phyloP scores from a whole-genome alignment of 805 yeast genomes.

The Saccharomycopsis sp. region DNA sequence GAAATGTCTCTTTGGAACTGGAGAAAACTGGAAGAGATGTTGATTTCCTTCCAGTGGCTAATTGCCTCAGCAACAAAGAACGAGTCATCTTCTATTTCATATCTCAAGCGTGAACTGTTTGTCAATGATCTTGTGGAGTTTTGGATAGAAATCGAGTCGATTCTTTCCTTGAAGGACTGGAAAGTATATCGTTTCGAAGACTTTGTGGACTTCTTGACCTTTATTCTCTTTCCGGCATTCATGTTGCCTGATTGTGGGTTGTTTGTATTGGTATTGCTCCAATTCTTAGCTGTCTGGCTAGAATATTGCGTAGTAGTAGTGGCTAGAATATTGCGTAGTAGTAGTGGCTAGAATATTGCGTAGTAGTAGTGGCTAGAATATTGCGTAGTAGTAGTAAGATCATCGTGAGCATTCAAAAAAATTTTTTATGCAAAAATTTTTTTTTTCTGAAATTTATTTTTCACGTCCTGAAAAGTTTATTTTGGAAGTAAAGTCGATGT shows the following conservation, averaged over 20 bases:
- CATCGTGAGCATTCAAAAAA: neutral
- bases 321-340: neutral
- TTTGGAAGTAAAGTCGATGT: too few species aligned
- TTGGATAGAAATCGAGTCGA: conserved; percentile 78
- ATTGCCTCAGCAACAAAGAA: conserved; percentile 76
- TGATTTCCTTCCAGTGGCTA: conserved; percentile 84
- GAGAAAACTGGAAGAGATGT: conserved; percentile 64
- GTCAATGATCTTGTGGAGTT: conserved; percentile 29
- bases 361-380: neutral
- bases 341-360: neutral
- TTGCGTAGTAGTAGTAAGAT: neutral
- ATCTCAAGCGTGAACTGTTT: conserved; percentile 29
- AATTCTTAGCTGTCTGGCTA: neutral
- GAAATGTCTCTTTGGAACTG: conserved; percentile 53
- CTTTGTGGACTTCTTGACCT: conserved; percentile 40
- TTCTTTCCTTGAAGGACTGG: conserved; percentile 74
- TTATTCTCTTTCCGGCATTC: conserved; percentile 19
- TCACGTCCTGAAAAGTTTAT: neutral
- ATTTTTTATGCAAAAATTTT: neutral
- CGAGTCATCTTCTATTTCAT: conserved; percentile 62
- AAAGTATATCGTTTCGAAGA: conserved; percentile 55
- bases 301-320: neutral
- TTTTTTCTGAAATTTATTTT: too few species aligned
- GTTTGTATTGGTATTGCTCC: neutral
- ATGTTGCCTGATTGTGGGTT: neutral